Base-by-base conservation (phyloP, 345 rosid genomes). In the Clarkia xantiana region DNA sequence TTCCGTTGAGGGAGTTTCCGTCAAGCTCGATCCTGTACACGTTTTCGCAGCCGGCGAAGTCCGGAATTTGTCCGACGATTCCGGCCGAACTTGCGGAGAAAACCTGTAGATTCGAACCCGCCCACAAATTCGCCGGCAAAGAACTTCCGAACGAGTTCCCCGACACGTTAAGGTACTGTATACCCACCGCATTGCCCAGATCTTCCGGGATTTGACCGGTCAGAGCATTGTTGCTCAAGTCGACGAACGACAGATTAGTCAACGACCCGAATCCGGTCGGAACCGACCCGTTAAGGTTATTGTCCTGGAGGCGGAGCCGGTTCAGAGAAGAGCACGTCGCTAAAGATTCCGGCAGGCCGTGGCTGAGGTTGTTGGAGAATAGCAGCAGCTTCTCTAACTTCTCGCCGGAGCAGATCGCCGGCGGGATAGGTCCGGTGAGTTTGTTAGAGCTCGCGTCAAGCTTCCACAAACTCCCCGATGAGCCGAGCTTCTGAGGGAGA, bases 21-120 rank as follows among this genome's bases (percentile, higher is more conserved):
- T 79, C 87, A 19, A 93, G 69, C 54, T 93, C 95, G 40, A 93
- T 74, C 62, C 64, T 87, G 66, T 93, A 93, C 42, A 93, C 59
- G 62, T 54, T 69, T 22, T 59, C 66, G 62, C 99, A 93, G 9
- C 80, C 84, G 11, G 71, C 53, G 54, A 82, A 93, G 41, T 77
- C 83, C 0, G 99, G 99, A 40, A 93, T 68, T 59, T 68, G 65
- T 0, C 91, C 94, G 2, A 55, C 61, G 36, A 87, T 46, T 11
- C 74, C 47, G 48, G 76, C 52, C 14, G 74, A 80, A 41, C 80
- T 66, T 15, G 99, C 94, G 0, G 95, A 78, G 64, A 93, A 77
- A 22, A 87, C 70, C 49, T 84, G 81, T 14, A 93, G 55, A 44
- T 64, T 80, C 9, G 80, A 77, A 0, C 95, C 72, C 17, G 56